Evolutionary conservation across 2,329 filamentous ascomycete species (phyloP).

Genomic region (Fusarium chlamydosporum): DNA sequence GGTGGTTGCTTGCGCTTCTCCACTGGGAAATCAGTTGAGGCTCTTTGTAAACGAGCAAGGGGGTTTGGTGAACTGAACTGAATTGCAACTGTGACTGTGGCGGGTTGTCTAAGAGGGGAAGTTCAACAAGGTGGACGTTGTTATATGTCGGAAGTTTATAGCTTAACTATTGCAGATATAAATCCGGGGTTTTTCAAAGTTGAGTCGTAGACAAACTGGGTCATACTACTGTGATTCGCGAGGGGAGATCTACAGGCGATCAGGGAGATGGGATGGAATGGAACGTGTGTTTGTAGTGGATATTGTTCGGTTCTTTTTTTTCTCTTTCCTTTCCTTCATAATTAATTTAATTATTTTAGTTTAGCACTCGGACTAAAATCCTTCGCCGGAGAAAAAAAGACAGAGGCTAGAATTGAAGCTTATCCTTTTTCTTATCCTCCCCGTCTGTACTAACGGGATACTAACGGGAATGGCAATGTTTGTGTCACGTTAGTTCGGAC

Average conservation of each 20-base stretch:
- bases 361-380: background rate
- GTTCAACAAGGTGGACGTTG: background rate
- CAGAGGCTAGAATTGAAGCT: background rate
- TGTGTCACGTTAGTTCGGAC: background rate
- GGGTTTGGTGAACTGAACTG: background rate
- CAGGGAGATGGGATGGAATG: constrained; percentile 1
- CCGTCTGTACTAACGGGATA: background rate
- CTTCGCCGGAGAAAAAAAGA: background rate
- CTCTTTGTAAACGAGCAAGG: too few relatives aligned
- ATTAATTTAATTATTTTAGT: background rate
- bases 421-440: background rate
- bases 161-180: background rate
- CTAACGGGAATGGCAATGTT: constrained; percentile 1
- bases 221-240: constrained; percentile 5
- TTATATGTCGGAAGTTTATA: background rate
- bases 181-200: background rate
- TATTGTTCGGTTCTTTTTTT: background rate
- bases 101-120: background rate
- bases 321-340: too few relatives aligned
- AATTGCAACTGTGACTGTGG: background rate
- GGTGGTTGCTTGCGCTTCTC: background rate
- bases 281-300: background rate
- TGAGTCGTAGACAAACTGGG: constrained; percentile 7
- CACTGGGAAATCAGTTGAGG: background rate
- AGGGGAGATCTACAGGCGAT: constrained; percentile 10